Evolutionary conservation across 768 basidiomycete species (phyloP).

Genomic region (Trametes elegans): DNA sequence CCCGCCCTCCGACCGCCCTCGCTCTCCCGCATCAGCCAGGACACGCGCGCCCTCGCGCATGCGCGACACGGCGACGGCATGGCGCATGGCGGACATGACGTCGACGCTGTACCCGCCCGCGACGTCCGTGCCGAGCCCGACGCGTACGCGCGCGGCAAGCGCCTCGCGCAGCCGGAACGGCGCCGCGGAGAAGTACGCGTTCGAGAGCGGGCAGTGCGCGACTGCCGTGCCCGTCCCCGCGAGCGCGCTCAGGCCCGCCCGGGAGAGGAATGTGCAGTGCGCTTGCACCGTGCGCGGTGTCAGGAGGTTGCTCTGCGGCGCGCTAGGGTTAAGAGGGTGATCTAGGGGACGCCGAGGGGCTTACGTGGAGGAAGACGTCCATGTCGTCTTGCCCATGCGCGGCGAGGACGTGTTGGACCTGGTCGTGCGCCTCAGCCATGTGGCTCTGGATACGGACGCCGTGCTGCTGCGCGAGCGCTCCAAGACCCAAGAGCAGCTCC

Average conservation of each 20-base stretch:
- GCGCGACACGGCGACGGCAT: constrained; percentile 68
- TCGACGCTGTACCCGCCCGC: constrained; percentile 84
- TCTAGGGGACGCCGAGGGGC: not conserved
- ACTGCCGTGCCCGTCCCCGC: constrained; percentile 53
- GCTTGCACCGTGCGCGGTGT: constrained; percentile 73
- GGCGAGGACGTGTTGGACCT: constrained; percentile 66
- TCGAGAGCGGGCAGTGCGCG: constrained; percentile 88
- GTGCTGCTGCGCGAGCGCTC: constrained; percentile 45
- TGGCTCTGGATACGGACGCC: constrained; percentile 75
- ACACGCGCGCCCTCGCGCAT: constrained; percentile 58
- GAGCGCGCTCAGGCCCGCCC: constrained; percentile 50
- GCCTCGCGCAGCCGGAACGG: constrained; percentile 74
- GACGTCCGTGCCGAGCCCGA: constrained; percentile 84
- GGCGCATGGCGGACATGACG: constrained; percentile 78
- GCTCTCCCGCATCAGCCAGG: constrained; percentile 9
- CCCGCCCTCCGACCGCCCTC: not conserved
- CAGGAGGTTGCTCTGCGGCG: constrained; percentile 53
- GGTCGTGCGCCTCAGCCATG: constrained; percentile 75
- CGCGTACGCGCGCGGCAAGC: constrained; percentile 54
- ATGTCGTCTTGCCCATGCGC: constrained; percentile 67
- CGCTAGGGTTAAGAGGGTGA: not conserved
- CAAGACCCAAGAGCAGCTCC: constrained; percentile 62
- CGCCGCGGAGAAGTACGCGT: constrained; percentile 78
- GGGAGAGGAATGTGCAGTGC: constrained; percentile 81
- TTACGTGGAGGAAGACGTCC: constrained; percentile 70